Evolutionary conservation across 2,329 filamentous ascomycete species (phyloP).

Genomic region (Pestalotiopsis sp.): DNA sequence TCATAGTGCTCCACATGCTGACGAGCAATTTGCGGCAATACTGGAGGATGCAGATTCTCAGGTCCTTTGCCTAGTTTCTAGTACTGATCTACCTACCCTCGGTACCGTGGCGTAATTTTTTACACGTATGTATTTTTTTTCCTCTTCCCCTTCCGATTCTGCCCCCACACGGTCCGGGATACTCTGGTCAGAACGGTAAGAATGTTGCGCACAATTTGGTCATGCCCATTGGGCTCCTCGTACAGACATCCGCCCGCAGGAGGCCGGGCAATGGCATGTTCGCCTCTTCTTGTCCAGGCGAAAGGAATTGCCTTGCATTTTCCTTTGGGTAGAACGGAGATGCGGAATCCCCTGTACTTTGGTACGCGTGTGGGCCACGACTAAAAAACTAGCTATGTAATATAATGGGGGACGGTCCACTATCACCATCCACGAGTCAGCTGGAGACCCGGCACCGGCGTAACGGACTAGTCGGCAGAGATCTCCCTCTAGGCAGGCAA

Average conservation of each 20-base stretch:
- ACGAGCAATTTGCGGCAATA: slow-evolving; percentile 8
- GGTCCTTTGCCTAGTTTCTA: not conserved
- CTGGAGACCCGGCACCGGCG: slow-evolving; percentile 17
- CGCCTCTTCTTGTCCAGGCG: not conserved
- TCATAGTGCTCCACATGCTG: slow-evolving; percentile 10
- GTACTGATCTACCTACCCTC: not conserved
- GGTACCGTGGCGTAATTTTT: not conserved
- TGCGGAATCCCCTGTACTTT: not conserved
- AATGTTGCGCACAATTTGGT: not conserved
- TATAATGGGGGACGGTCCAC: not conserved
- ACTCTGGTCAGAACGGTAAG: not conserved
- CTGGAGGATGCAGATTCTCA: not conserved
- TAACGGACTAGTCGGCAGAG: slow-evolving; percentile 15
- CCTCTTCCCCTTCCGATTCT: not conserved
- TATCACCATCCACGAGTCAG: slow-evolving; percentile 16
- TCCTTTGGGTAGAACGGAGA: not conserved
- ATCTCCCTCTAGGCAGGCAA: slow-evolving; percentile 16
- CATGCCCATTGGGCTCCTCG: not conserved
- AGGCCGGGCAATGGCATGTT: not conserved
- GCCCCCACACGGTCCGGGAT: not conserved
- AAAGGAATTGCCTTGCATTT: not conserved
- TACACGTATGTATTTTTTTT: not conserved
- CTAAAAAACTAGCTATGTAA: not conserved
- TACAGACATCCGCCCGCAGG: not conserved
- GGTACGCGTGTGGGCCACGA: not conserved